These are phyloP conservation scores for Aspergillus udagawae DNA, from an alignment of 2,329 filamentous ascomycete genomes.

Conservation along the genomic window DNA sequence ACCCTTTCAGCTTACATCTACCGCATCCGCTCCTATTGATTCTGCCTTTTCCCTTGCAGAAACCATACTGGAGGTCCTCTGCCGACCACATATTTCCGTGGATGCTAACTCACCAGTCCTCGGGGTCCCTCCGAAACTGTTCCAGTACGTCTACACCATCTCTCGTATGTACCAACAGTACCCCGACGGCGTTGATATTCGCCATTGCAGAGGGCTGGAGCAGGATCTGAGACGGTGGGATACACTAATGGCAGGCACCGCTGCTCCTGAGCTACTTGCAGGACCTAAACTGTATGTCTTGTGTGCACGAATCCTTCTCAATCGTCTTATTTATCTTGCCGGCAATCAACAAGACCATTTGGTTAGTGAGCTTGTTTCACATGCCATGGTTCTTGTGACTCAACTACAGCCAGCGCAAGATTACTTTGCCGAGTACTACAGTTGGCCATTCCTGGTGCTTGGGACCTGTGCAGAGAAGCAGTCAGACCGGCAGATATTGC, in stretches of 20 bases:
- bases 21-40: constrained; percentile 12
- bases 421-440: constrained; percentile 26
- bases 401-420: constrained; percentile 14
- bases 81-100: background rate
- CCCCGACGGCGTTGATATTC: background rate
- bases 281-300: constrained; percentile 16
- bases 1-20: constrained; percentile 15
- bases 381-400: constrained; percentile 11
- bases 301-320: constrained; percentile 13
- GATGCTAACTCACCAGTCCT: constrained; percentile 17
- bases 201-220: constrained; percentile 2
- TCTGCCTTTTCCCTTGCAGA: constrained; percentile 14
- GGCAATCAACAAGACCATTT: background rate
- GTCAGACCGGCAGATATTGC: constrained; percentile 10
- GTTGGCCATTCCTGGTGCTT: constrained; percentile 21
- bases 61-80: constrained; percentile 5
- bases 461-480: constrained; percentile 8
- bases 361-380: constrained; percentile 6
- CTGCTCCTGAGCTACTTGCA: background rate
- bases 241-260: background rate
- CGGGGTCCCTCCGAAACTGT: constrained; percentile 18
- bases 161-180: constrained; percentile 8
- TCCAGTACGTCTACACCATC: constrained; percentile 15
- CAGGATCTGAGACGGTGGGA: constrained; percentile 1
- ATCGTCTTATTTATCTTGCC: constrained; percentile 1